Evolutionary conservation across 305 asterid species (phyloP), one percentile per base, ranked within the genome.

Genomic region (Fraxinus platypoda): DNA sequence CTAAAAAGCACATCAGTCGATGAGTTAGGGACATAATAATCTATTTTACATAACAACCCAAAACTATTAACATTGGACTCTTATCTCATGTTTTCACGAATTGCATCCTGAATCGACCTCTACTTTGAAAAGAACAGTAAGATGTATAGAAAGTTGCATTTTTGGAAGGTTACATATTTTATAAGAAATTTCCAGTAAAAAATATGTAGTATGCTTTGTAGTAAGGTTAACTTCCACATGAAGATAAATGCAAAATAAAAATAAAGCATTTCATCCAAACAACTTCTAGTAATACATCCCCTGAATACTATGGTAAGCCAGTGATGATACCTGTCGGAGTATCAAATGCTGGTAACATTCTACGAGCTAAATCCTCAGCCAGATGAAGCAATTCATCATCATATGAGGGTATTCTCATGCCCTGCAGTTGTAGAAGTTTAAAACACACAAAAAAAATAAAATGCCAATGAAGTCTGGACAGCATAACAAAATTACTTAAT

Each of bases 321-420:
- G 74, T 72, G 81, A 79, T 37, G 80, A 70, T 88, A 95, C 99
- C 98, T 87, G 99, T 93, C 57, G 99, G 99, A 83, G 99, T 95
- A 88, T 95, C 99, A 88, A 95, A 95, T 46, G 99, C 98, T 85
- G 99, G 97, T 84, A 95, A 87, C 92, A 95, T 89, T 85, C 99
- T 93, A 77, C 93, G 89, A 79, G 88, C 98, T 85, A 95, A 89
- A 90, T 95, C 99, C 87, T 90, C 95, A 6, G 99, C 99, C 90
- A 95, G 86, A 91, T 90, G 88, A 84, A 95, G 97, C 78, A 95
- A 91, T 68, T 94, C 98, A 84, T 90, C 91, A 38, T 93, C 93
- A 84, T 95, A 95, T 62, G 97, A 90, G 74, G 95, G 97, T 81
- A 95, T 85, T 84, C 95, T 90, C 99, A 95, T 92, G 85, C 99